Conservation (phyloP, 768 basidiomycete species). For the Pleurotus sapidus region DNA sequence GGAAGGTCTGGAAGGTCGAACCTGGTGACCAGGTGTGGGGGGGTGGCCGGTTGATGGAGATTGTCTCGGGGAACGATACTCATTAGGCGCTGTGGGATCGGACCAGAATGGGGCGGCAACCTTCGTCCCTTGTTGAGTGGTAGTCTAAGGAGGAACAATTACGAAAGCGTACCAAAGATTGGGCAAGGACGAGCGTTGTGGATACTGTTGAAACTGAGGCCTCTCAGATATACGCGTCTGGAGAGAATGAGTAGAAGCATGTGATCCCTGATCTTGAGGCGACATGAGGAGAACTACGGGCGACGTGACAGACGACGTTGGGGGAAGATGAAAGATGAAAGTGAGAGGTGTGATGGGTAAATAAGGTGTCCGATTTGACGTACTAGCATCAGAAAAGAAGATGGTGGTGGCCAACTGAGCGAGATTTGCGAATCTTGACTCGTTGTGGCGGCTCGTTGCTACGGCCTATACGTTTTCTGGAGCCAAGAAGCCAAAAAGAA, state of each 20-base stretch:
- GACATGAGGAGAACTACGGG: neutral
- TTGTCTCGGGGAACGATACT: conserved; percentile 18
- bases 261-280: conserved; percentile 10
- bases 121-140: conserved; percentile 20
- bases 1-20: neutral
- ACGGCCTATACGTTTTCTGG: conserved; percentile 1
- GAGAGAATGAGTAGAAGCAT: conserved; percentile 21
- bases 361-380: conserved; percentile 6
- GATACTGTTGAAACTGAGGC: conserved; percentile 22
- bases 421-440: neutral
- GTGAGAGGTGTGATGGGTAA: neutral
- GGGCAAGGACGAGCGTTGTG: conserved; percentile 60
- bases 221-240: conserved; percentile 22
- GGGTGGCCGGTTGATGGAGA: conserved; percentile 31
- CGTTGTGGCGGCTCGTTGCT: neutral
- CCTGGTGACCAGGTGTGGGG: conserved; percentile 20
- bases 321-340: neutral
- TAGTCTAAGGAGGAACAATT: neutral
- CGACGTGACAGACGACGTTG: conserved; percentile 5
- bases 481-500: neutral
- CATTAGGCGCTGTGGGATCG: conserved; percentile 31
- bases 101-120: conserved; percentile 47
- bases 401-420: neutral
- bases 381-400: neutral
- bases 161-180: conserved; percentile 54